Base-by-base conservation (phyloP, 495 filamentous ascomycete genomes). In the Tricharina praecox region DNA sequence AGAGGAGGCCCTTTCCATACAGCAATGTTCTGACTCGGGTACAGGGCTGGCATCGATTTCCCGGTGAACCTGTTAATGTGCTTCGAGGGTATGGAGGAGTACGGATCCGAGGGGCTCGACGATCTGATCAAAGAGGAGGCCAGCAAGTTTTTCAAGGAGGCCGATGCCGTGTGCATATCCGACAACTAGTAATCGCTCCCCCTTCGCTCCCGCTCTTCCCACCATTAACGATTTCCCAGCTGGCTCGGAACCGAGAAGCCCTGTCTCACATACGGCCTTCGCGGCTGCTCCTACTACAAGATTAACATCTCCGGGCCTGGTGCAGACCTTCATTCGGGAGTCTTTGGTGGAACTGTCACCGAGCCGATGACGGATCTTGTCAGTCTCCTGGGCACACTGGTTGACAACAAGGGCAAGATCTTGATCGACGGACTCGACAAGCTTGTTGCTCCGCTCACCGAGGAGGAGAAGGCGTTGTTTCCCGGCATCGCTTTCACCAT, bases 61-160 rank as follows among this genome's bases (percentile, higher is more conserved):
- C 92, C 92, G 4, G 88, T 99, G 54, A 99, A 99, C 70, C 72
- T 99, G 48, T 75, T 99, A 24, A 95, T 94, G 85, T 99, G 92
- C 71, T 99, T 99, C 59, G 92, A 99, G 67, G 92, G 92, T 34
- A 99, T 99, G 92, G 90, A 99, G 67, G 92, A 99, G 67, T 93
- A 93, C 63, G 92, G 92, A 33, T 93, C 85, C 0, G 92, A 96
- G 58, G 92, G 92, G 32, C 73, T 99, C 33, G 88, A 99, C 51
- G 88, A 94, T 35, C 81, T 95, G 51, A 93, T 99, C 64, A 70
- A 80, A 51, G 77, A 71, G 15, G 92, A 99, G 67, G 80, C 75
- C 53, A 84, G 87, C 68, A 76, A 78, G 46, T 96, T 75, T 70
- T 99, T 99, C 68, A 82, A 81, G 53, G 88, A 93, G 53, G 77